Percentiles rank a stretch among this genome's conserved stretches.
Evolutionary conservation across 352 stramenopile species (phyloP).

Genomic region (Phytophthora tentaculata): DNA sequence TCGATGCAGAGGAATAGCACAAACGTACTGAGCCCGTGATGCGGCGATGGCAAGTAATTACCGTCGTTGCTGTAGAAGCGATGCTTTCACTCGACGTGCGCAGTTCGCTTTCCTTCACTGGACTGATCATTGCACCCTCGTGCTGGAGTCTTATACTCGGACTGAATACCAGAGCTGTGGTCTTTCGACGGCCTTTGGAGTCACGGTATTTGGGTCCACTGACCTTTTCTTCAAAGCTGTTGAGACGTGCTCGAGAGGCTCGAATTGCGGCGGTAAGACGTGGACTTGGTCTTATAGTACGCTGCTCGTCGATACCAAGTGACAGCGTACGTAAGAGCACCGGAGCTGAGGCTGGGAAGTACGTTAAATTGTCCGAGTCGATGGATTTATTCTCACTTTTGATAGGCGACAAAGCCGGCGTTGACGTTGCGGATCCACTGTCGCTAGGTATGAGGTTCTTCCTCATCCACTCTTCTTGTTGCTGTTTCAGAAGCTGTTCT

Average conservation of each 20-base stretch:
- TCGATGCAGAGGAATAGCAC: background rate
- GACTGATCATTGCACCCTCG: conserved; percentile 10
- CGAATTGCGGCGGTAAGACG: conserved; percentile 52
- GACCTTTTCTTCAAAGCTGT: conserved; percentile 37
- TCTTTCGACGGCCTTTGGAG: conserved; percentile 21
- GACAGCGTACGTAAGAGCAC: conserved; percentile 55
- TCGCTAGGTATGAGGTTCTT: conserved; percentile 33
- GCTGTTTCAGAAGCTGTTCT: conserved; percentile 70
- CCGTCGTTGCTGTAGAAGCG: conserved; percentile 64
- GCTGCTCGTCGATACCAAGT: conserved; percentile 36
- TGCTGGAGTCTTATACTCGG: conserved; percentile 1
- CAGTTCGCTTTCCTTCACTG: conserved; percentile 37
- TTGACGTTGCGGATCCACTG: conserved; percentile 37
- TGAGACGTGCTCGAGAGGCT: conserved; percentile 47
- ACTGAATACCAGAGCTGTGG: conserved; percentile 21
- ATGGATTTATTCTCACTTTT: conserved; percentile 25
- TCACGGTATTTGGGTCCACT: conserved; percentile 1
- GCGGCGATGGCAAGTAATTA: conserved; percentile 58
- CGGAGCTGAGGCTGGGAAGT: conserved; percentile 37
- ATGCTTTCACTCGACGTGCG: conserved; percentile 58
- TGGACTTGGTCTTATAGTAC: conserved; percentile 45
- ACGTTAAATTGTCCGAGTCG: conserved; percentile 22
- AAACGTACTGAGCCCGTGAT: conserved; percentile 63
- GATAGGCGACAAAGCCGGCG: conserved; percentile 15
- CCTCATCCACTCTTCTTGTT: conserved; percentile 81